Evolutionary conservation across 2,329 filamentous ascomycete genomes (phyloP).

Genomic region (Aspergillus amoenus): DNA sequence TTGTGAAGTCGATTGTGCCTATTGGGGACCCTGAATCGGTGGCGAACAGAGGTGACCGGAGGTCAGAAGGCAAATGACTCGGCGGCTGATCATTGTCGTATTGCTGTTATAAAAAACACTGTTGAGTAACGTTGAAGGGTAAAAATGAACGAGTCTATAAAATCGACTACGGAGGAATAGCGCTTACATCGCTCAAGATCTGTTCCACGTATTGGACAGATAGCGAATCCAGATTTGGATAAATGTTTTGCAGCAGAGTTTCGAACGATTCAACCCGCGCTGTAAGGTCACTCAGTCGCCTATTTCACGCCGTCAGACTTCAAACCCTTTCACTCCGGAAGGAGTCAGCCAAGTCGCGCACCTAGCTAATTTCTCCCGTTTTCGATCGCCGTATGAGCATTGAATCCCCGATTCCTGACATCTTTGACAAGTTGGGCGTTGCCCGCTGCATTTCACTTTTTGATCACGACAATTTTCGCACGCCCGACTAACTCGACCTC

Average conservation of each 20-base stretch:
- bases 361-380: constrained; percentile 45
- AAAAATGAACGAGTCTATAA: not conserved
- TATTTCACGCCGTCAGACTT: constrained; percentile 22
- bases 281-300: constrained; percentile 40
- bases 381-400: constrained; percentile 47
- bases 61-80: constrained; percentile 13
- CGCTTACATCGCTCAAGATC: constrained; percentile 34
- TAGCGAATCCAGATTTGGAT: constrained; percentile 31
- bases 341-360: constrained; percentile 23
- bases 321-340: not conserved
- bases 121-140: constrained; percentile 2
- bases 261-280: constrained; percentile 38
- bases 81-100: constrained; percentile 12
- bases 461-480: constrained; percentile 48
- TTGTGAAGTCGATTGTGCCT: constrained; percentile 39
- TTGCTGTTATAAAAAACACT: constrained; percentile 11
- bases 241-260: constrained; percentile 33
- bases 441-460: constrained; percentile 48
- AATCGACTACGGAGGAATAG: constrained; percentile 1
- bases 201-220: constrained; percentile 36
- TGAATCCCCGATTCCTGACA: constrained; percentile 42
- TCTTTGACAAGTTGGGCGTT: constrained; percentile 43
- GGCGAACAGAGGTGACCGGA: constrained; percentile 10
- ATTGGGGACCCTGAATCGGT: constrained; percentile 29
- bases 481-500: constrained; percentile 37